These are phyloP conservation scores for Stephania cephalantha DNA, from an alignment of 164 flowering plant species.

Conservation along the genomic window DNA sequence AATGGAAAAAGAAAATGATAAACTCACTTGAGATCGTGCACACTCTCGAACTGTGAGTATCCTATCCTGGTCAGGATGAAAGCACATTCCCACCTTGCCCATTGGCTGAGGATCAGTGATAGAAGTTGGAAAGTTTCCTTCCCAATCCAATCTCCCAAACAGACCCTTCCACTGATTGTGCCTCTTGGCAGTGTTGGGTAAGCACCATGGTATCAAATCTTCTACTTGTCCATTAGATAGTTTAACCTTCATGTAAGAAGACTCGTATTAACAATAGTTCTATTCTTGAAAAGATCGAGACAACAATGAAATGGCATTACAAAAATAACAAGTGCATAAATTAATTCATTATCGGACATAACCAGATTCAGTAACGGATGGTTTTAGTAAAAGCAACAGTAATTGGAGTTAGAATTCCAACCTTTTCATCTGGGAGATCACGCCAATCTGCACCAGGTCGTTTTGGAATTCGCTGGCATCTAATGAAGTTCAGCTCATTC, in stretches of 20 bases:
- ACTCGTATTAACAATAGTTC: neutral
- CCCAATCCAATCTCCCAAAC: constrained; percentile 94
- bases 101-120: constrained; percentile 94
- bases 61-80: constrained; percentile 93
- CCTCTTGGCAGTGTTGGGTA: constrained; percentile 39
- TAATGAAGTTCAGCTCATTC: constrained; percentile 75
- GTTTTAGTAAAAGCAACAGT: neutral
- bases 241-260: constrained; percentile 40
- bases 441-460: constrained; percentile 96
- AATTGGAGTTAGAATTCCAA: constrained; percentile 6
- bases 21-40: constrained; percentile 84
- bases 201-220: constrained; percentile 58
- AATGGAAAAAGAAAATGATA: neutral
- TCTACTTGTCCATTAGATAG: constrained; percentile 73
- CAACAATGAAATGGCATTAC: neutral
- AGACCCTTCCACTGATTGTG: constrained; percentile 96
- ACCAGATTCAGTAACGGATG: neutral
- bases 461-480: constrained; percentile 80
- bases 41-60: constrained; percentile 93
- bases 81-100: constrained; percentile 98
- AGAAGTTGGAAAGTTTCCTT: constrained; percentile 92
- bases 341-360: neutral
- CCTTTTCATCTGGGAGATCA: constrained; percentile 89
- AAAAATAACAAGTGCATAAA: neutral
- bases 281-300: neutral